Base-by-base conservation (phyloP, 208 protist genomes). In the Spironucleus salmonicida region DNA sequence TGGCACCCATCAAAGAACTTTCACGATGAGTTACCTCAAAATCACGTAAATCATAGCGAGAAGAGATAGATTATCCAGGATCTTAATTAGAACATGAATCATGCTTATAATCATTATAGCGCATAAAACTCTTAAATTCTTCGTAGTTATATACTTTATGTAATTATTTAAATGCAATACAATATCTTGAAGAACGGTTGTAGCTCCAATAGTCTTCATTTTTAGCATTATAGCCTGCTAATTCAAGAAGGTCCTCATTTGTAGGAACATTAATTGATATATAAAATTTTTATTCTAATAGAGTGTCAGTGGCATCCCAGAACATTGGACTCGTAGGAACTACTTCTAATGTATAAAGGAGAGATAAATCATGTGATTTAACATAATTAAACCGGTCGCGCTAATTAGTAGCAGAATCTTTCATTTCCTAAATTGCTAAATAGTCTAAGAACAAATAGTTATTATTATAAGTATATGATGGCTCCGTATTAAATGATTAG, bases 91-190 rank as follows among this genome's bases (percentile, higher is more conserved):
- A 42, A 11, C 30, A n/a, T 32, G 26, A 9, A 27, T 71, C 64
- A 71, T 71, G 4, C 32, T 42, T n/a, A n/a, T 71, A 71, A 38
- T 71, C 64, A 49, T 71, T 71, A 71, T 45, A 71, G 26, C 64
- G 64, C 7, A 71, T 42, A 49, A 71, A 38, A 45, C 9, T 19
- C 34, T 71, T 71, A 35, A 71, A 71, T 19, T 11, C 64, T 71
- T 71, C 38, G 7, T 45, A 49, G 15, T 40, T 42, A n/a, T 40
- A 23, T 4, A 42, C 64, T 38, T 71, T 71, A 29, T 9, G 7
- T 29, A 71, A 38, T 27, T 45, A 9, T 57, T 38, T 40, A 71
- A 15, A 9, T 19, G 38, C 15, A 19, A 71, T 71, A 9, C 38
- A 42, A 11, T 71, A 45, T 2, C 64, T 2, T 2, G 64, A 2